A percentile compares a stretch with the other conserved stretches of the same genome.
phyloP scores from a whole-genome alignment of 352 stramenopile genomes.

The Phytophthora megakarya region DNA sequence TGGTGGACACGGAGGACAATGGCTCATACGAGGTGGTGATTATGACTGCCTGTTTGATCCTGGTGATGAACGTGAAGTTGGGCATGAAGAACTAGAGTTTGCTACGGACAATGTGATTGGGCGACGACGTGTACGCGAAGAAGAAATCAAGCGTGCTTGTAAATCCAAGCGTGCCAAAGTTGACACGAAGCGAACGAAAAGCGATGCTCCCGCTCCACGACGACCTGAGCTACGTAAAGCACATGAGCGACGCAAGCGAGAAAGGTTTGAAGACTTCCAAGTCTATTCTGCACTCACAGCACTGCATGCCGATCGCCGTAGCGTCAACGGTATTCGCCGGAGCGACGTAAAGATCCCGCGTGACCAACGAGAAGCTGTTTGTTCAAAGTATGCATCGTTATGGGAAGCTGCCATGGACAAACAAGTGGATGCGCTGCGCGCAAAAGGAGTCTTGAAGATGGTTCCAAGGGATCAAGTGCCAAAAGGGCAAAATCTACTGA shows the following conservation, averaged over 20 bases:
- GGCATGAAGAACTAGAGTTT: neutral
- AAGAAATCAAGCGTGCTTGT: neutral
- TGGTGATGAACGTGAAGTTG: neutral
- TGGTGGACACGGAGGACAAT: neutral
- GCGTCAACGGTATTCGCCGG: too few relatives aligned
- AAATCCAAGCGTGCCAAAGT: conserved; percentile 1
- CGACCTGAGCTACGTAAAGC: neutral
- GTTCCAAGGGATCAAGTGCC: too few relatives aligned
- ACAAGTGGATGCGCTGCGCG: too few relatives aligned
- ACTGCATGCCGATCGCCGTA: too few relatives aligned
- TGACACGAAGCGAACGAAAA: neutral
- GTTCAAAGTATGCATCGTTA: too few relatives aligned
- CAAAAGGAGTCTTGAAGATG: too few relatives aligned
- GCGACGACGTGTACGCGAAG: neutral
- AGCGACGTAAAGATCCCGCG: too few relatives aligned
- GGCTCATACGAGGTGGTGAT: neutral
- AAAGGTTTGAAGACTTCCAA: too few relatives aligned
- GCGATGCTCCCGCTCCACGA: neutral
- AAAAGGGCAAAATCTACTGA: too few relatives aligned
- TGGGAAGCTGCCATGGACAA: too few relatives aligned
- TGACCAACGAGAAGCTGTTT: too few relatives aligned
- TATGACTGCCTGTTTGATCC: conserved; percentile 12
- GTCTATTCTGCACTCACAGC: too few relatives aligned
- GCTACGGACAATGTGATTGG: neutral
- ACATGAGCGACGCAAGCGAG: conserved; percentile 4